Evolutionary conservation across 805 yeast genomes (phyloP).

Genomic region (Kodamaea hsintzibuensis): DNA sequence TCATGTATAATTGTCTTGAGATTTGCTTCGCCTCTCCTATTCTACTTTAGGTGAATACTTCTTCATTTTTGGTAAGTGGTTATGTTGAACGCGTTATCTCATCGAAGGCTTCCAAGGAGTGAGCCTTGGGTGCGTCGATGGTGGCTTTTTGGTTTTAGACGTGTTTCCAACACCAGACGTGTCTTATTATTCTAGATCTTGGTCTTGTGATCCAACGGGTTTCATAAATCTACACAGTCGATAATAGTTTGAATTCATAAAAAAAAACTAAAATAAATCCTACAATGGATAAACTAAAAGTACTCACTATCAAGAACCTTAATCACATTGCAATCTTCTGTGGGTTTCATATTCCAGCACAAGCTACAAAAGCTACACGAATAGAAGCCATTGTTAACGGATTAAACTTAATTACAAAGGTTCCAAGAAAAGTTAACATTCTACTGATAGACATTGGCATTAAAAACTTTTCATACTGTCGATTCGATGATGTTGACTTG

Average conservation of each 20-base stretch:
- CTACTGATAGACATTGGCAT: slow-evolving; percentile 42
- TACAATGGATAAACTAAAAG: background rate
- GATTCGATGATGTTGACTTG: slow-evolving; percentile 11
- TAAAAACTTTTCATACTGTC: slow-evolving; percentile 43
- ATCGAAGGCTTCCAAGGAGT: background rate
- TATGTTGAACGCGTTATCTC: background rate
- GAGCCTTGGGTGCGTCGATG: no score
- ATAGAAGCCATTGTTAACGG: slow-evolving; percentile 11
- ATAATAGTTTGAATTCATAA: no score
- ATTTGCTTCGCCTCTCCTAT: background rate
- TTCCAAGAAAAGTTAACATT: slow-evolving; percentile 14
- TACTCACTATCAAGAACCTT: slow-evolving; percentile 6
- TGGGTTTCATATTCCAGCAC: slow-evolving; percentile 21
- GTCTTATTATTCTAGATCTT: no score
- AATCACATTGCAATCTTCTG: slow-evolving; percentile 22
- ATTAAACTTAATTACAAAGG: slow-evolving; percentile 8
- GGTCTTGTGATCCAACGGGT: no score
- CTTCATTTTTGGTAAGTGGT: background rate
- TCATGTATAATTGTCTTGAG: background rate
- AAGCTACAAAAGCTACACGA: slow-evolving; percentile 18
- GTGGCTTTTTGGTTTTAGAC: no score
- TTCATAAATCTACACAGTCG: no score
- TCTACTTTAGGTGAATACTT: background rate
- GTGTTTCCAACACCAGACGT: no score
- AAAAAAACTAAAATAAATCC: no score